These are phyloP conservation scores for Magnaporthales sp. DNA, from an alignment of 2,329 filamentous ascomycete species.

Conservation along the genomic window DNA sequence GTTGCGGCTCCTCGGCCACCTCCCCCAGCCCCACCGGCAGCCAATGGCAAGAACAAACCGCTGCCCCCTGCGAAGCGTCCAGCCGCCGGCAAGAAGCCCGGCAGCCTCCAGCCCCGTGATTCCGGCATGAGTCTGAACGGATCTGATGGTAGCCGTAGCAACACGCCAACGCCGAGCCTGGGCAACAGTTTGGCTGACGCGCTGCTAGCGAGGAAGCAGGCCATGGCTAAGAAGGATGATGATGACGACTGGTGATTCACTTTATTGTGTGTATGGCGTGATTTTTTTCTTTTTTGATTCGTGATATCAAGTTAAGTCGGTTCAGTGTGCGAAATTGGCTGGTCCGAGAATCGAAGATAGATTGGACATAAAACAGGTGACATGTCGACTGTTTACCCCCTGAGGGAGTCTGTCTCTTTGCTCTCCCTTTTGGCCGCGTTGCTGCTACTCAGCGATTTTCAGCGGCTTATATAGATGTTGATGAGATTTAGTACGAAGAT, in stretches of 20 bases:
- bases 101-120: constrained; percentile 61
- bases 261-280: neutral
- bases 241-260: constrained; percentile 59
- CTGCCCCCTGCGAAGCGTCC: constrained; percentile 77
- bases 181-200: constrained; percentile 71
- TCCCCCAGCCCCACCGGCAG: constrained; percentile 53
- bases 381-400: neutral
- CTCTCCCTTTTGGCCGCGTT: neutral
- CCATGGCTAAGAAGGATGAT: constrained; percentile 64
- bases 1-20: constrained; percentile 53
- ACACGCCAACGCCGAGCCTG: constrained; percentile 62
- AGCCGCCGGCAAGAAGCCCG: constrained; percentile 61
- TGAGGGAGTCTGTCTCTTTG: neutral
- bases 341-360: neutral
- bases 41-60: constrained; percentile 29
- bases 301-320: neutral
- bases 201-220: constrained; percentile 66
- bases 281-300: neutral
- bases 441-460: neutral
- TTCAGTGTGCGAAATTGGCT: neutral
- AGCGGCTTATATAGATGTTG: constrained; percentile 2
- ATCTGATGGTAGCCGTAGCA: constrained; percentile 55
- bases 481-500: neutral
- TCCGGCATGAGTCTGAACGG: constrained; percentile 55
- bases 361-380: neutral